Percentiles rank a stretch among this genome's conserved stretches.
Conservation (phyloP, 2,329 filamentous ascomycete species). For the Elsinoe ampelina region DNA sequence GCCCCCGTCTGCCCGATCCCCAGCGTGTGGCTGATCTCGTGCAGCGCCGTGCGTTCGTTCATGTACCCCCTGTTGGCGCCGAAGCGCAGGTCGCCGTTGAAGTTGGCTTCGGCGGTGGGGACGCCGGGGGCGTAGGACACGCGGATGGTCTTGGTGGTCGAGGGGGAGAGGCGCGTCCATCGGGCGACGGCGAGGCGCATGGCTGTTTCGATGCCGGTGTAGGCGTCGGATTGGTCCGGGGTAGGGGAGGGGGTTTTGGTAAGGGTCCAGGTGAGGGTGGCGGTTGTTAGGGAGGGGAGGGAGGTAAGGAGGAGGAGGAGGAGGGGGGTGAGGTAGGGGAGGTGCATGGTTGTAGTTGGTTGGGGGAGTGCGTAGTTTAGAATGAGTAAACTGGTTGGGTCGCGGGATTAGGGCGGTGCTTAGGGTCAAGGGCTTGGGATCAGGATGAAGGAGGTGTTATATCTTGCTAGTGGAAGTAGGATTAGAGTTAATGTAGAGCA, state of each 20-base stretch:
- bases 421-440: background rate
- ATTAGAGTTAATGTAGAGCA: background rate
- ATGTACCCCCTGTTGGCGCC: slow-evolving; percentile 16
- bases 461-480: background rate
- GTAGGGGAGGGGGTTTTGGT: slow-evolving; percentile 30
- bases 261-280: slow-evolving; percentile 36
- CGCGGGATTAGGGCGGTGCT: background rate
- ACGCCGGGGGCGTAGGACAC: slow-evolving; percentile 17
- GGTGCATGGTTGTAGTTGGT: background rate
- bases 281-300: slow-evolving; percentile 28
- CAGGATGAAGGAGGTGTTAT: background rate
- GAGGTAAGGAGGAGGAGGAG: background rate
- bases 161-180: slow-evolving; percentile 5
- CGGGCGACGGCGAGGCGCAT: slow-evolving; percentile 16
- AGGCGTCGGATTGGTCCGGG: slow-evolving; percentile 16
- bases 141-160: slow-evolving; percentile 15
- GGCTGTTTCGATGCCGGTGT: slow-evolving; percentile 15
- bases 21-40: slow-evolving; percentile 14
- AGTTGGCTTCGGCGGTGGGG: slow-evolving; percentile 16
- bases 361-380: background rate
- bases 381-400: background rate
- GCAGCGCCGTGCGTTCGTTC: slow-evolving; percentile 15
- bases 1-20: slow-evolving; percentile 7
- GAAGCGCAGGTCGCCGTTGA: slow-evolving; percentile 18
- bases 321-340: background rate